Evolutionary conservation across 1,284 basidiomycete genomes (phyloP).

Genomic region (Naganishia liquefaciens): DNA sequence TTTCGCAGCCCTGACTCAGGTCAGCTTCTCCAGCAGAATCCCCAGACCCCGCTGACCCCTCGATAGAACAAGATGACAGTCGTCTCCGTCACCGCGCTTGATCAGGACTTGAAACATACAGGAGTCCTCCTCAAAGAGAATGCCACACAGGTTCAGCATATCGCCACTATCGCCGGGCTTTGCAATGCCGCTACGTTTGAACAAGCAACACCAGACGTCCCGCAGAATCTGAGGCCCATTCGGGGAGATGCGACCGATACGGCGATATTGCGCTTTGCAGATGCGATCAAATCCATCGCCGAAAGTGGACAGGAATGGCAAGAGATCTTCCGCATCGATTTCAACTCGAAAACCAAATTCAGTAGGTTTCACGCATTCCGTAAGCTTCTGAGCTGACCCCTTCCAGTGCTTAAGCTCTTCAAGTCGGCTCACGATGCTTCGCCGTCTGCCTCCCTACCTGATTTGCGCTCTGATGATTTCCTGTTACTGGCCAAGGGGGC

Average conservation of each 20-base stretch:
- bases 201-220: constrained; percentile 47
- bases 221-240: constrained; percentile 57
- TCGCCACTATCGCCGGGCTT: constrained; percentile 60
- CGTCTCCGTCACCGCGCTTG: constrained; percentile 56
- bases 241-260: constrained; percentile 68
- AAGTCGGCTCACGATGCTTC: not conserved
- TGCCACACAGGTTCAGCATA: constrained; percentile 41
- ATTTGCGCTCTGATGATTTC: constrained; percentile 37
- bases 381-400: not conserved
- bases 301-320: constrained; percentile 49
- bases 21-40: not conserved
- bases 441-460: not conserved
- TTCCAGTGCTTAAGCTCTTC: constrained; percentile 56
- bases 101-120: constrained; percentile 48
- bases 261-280: constrained; percentile 64
- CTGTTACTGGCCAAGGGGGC: constrained; percentile 62
- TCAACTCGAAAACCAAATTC: constrained; percentile 69
- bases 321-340: constrained; percentile 56
- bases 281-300: constrained; percentile 53
- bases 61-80: constrained; percentile 57
- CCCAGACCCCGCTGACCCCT: constrained; percentile 40
- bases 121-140: constrained; percentile 36
- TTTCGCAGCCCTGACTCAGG: constrained; percentile 12
- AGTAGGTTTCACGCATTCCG: constrained; percentile 39
- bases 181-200: constrained; percentile 67